phyloP scores from a whole-genome alignment of 108 stramenopile species.

The Mediolabrus comicus region DNA sequence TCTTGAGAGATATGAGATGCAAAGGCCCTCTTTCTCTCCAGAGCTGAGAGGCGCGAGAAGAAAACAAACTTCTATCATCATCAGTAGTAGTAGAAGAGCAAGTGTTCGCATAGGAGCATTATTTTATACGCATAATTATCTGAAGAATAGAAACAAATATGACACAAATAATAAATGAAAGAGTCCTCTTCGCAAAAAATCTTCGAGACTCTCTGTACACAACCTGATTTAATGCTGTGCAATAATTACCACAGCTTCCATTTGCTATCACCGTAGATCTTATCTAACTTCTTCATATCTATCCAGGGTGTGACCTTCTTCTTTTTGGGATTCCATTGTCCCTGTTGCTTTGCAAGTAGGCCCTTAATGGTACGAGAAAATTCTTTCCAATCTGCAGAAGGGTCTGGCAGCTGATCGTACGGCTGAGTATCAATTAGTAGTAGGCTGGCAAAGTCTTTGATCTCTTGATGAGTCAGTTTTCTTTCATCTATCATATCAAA shows the following conservation, averaged over 20 bases:
- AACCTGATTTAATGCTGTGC: not conserved
- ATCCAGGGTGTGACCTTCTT: slow-evolving; percentile 44
- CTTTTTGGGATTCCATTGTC: slow-evolving; percentile 46
- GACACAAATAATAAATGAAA: not conserved
- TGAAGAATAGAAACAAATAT: not conserved
- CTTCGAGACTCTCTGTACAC: too few species aligned
- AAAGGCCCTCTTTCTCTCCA: too few species aligned
- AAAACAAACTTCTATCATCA: too few species aligned
- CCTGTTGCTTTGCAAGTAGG: slow-evolving; percentile 24
- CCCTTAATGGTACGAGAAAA: not conserved
- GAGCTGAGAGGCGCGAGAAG: too few species aligned
- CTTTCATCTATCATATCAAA: slow-evolving; percentile 90
- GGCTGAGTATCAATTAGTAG: slow-evolving; percentile 52
- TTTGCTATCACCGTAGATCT: not conserved
- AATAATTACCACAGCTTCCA: not conserved
- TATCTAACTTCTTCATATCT: not conserved
- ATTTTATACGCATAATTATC: too few species aligned
- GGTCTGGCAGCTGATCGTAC: slow-evolving; percentile 35
- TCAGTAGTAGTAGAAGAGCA: too few species aligned
- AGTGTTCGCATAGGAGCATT: too few species aligned
- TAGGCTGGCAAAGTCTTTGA: slow-evolving; percentile 56
- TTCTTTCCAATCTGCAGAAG: slow-evolving; percentile 10
- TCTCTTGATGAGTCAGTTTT: slow-evolving; percentile 55
- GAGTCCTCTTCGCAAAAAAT: not conserved
- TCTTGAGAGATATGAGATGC: too few species aligned